These are phyloP conservation scores for Leishmania major DNA, from an alignment of 208 protist genomes.

Conservation along the genomic window DNA sequence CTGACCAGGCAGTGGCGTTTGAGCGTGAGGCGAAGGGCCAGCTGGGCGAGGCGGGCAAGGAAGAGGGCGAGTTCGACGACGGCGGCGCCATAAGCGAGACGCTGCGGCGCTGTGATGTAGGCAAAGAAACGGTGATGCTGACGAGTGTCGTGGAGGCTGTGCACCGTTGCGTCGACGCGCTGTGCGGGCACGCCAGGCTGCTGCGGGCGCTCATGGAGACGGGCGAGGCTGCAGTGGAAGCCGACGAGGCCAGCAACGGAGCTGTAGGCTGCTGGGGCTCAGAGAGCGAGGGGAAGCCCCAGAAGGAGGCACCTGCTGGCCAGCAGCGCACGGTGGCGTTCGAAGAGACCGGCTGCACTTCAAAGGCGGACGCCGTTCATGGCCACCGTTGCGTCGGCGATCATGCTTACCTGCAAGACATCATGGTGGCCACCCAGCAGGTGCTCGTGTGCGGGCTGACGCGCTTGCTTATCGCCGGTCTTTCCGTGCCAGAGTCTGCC, in stretches of 20 bases:
- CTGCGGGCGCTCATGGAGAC: background rate
- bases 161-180: slow-evolving; percentile 5
- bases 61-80: slow-evolving; percentile 3
- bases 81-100: slow-evolving; percentile 3
- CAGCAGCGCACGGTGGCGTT: background rate
- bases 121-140: slow-evolving; percentile 19
- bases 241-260: background rate
- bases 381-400: background rate
- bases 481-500: background rate
- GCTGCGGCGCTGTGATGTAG: slow-evolving; percentile 18
- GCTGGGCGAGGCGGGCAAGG: background rate
- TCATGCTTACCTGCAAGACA: background rate
- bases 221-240: background rate
- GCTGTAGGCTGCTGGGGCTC: background rate
- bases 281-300: background rate
- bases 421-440: background rate
- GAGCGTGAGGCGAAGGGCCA: background rate
- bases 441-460: background rate
- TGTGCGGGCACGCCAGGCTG: slow-evolving; percentile 16
- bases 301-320: background rate
- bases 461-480: background rate
- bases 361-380: background rate
- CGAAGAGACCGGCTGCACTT: background rate
- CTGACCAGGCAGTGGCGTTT: background rate
- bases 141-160: slow-evolving; percentile 17